phyloP scores from a whole-genome alignment of 768 basidiomycete species.

The Termitomyces sp. region DNA sequence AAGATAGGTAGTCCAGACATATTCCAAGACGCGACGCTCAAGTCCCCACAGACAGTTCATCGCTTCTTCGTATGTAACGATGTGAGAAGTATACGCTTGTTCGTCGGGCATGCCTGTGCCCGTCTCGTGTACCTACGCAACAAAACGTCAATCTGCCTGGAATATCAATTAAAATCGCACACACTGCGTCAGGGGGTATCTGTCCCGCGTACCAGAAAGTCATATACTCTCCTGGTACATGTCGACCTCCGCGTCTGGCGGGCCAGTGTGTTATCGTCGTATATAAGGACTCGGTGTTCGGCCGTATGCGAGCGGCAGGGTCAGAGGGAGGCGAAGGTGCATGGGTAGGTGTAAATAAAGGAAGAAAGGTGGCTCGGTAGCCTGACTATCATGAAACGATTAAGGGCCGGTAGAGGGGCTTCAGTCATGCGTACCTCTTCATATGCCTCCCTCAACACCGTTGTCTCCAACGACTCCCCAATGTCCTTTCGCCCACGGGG shows the following conservation, averaged over 20 bases:
- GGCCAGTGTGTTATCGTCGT: conserved; percentile 11
- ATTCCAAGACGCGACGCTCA: conserved; percentile 30
- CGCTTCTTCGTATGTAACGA: conserved; percentile 44
- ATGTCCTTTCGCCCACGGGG: conserved; percentile 64
- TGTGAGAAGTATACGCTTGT: conserved; percentile 36
- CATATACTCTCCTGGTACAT: conserved; percentile 14
- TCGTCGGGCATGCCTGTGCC: conserved; percentile 60
- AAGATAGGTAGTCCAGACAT: conserved; percentile 34
- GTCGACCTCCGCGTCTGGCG: conserved; percentile 5
- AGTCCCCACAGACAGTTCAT: conserved; percentile 20
- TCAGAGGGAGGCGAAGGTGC: conserved; percentile 14
- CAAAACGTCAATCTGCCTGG: background rate
- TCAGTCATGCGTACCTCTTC: conserved; percentile 44
- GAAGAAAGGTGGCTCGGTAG: conserved; percentile 13
- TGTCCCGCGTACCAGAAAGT: conserved; percentile 19
- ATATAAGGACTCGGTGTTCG: conserved; percentile 14
- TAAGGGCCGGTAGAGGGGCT: background rate
- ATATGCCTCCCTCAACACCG: conserved; percentile 60
- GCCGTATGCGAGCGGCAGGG: background rate
- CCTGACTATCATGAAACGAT: conserved; percentile 7
- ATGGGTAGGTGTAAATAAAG: conserved; percentile 9
- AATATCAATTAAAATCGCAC: conserved; percentile 13
- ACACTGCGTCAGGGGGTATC: conserved; percentile 37
- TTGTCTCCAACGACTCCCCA: conserved; percentile 54
- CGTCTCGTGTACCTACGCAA: conserved; percentile 34